Evolutionary conservation across 2,329 filamentous ascomycete species (phyloP).

Genomic region (Ploettnerulaceae sp.): DNA sequence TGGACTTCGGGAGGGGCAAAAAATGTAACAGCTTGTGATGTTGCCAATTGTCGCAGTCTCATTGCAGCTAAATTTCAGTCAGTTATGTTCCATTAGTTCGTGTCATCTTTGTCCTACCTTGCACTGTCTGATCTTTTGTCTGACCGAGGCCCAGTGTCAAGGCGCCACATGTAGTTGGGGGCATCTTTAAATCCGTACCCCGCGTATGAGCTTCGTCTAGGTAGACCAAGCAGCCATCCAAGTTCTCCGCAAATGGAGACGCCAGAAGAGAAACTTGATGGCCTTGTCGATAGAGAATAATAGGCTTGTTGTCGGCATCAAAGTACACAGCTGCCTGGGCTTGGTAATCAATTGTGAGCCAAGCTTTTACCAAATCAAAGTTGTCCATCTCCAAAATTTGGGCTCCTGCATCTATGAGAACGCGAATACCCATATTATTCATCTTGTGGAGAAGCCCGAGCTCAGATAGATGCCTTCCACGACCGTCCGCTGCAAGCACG

Average conservation of each 20-base stretch:
- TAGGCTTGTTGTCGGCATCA: slow-evolving; percentile 14
- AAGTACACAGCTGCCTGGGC: slow-evolving; percentile 22
- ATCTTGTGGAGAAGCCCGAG: slow-evolving; percentile 41
- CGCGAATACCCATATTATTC: slow-evolving; percentile 36
- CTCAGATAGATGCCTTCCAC: slow-evolving; percentile 41
- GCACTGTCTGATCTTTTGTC: slow-evolving; percentile 47
- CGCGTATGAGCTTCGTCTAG: slow-evolving; percentile 29
- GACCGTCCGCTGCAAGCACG: slow-evolving; percentile 39
- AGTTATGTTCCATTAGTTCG: not conserved
- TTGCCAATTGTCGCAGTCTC: slow-evolving; percentile 55
- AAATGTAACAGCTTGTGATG: slow-evolving; percentile 30
- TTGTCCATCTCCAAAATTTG: slow-evolving; percentile 58
- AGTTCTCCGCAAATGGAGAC: slow-evolving; percentile 23
- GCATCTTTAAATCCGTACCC: slow-evolving; percentile 27
- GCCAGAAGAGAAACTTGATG: slow-evolving; percentile 22
- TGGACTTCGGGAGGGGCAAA: slow-evolving; percentile 32
- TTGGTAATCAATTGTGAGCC: slow-evolving; percentile 19
- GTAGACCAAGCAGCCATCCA: slow-evolving; percentile 24
- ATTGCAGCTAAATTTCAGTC: slow-evolving; percentile 49
- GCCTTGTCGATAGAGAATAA: slow-evolving; percentile 19
- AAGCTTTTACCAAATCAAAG: slow-evolving; percentile 16
- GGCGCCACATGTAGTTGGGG: slow-evolving; percentile 15
- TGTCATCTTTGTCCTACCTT: slow-evolving; percentile 28
- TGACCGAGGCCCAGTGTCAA: slow-evolving; percentile 24
- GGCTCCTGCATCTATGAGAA: slow-evolving; percentile 62